Conservation (phyloP, 2,329 filamentous ascomycete genomes). For the Cercospora sp. region DNA sequence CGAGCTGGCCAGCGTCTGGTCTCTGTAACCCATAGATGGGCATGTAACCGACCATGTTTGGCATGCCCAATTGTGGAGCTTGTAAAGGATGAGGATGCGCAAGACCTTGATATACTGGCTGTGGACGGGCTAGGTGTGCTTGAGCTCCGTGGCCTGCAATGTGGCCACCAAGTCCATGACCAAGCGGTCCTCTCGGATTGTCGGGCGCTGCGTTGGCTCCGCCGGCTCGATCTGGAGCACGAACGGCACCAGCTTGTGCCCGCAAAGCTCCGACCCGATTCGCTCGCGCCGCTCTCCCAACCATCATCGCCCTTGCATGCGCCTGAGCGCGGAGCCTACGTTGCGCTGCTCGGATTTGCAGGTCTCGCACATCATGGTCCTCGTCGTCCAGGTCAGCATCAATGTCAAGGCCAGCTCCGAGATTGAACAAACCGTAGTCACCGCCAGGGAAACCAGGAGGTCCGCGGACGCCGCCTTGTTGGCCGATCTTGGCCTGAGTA, state of each 20-base stretch:
- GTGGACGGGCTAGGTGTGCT: conserved; percentile 15
- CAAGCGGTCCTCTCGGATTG: background rate
- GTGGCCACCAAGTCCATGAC: conserved; percentile 16
- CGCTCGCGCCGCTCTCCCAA: background rate
- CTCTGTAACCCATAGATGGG: background rate
- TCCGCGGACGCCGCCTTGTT: background rate
- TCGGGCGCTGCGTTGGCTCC: background rate
- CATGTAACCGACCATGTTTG: conserved; percentile 7
- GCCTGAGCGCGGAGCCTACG: background rate
- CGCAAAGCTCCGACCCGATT: background rate
- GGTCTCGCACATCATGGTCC: background rate
- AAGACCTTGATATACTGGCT: conserved; percentile 12
- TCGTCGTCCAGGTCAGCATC: conserved; percentile 19
- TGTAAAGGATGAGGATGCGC: conserved; percentile 11
- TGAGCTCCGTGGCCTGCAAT: conserved; percentile 13
- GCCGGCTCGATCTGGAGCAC: background rate
- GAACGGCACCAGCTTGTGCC: background rate
- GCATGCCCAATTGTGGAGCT: conserved; percentile 1
- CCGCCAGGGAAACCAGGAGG: background rate
- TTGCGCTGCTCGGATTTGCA: background rate
- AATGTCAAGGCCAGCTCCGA: conserved; percentile 17
- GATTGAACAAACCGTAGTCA: conserved; percentile 8
- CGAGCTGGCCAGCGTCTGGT: background rate
- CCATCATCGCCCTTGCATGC: background rate
- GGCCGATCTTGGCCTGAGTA: conserved; percentile 17